A percentile compares a stretch with the other conserved stretches of the same genome.
phyloP scores from a whole-genome alignment of 2,329 filamentous ascomycete genomes.

The Coniochaeta ligniaria region DNA sequence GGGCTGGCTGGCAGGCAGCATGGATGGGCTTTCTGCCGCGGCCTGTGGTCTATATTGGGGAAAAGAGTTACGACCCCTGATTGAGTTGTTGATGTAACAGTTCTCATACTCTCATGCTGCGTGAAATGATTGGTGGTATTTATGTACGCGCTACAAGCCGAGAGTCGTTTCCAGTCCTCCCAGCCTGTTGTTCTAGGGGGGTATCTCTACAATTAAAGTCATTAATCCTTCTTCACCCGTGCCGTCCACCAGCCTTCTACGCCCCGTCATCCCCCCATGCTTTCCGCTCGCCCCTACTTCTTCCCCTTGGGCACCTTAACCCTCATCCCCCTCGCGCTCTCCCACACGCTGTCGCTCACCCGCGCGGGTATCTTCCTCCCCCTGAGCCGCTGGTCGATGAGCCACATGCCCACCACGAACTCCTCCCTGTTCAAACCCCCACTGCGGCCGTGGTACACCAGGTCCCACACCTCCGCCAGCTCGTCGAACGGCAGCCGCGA shows the following conservation, averaged over 20 bases:
- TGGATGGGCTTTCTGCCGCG: neutral
- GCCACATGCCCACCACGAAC: slow-evolving; percentile 78
- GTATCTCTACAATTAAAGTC: too few species aligned
- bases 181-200: neutral
- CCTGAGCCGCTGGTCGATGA: slow-evolving; percentile 73
- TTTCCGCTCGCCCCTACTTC: neutral
- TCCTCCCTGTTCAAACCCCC: slow-evolving; percentile 59
- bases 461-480: slow-evolving; percentile 68
- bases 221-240: neutral
- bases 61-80: neutral
- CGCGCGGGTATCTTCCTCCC: slow-evolving; percentile 68
- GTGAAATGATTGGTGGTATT: neutral
- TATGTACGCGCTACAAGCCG: neutral
- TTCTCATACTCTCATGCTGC: neutral
- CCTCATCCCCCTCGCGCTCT: slow-evolving; percentile 49
- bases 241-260: neutral
- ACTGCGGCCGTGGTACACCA: slow-evolving; percentile 53
- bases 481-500: slow-evolving; percentile 61
- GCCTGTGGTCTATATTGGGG: neutral
- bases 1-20: neutral
- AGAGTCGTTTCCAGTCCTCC: neutral
- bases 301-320: slow-evolving; percentile 19
- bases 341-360: slow-evolving; percentile 71
- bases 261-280: neutral
- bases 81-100: neutral